These are phyloP conservation scores for Penicillium digitatum DNA, from an alignment of 2,329 filamentous ascomycete species.

Conservation along the genomic window DNA sequence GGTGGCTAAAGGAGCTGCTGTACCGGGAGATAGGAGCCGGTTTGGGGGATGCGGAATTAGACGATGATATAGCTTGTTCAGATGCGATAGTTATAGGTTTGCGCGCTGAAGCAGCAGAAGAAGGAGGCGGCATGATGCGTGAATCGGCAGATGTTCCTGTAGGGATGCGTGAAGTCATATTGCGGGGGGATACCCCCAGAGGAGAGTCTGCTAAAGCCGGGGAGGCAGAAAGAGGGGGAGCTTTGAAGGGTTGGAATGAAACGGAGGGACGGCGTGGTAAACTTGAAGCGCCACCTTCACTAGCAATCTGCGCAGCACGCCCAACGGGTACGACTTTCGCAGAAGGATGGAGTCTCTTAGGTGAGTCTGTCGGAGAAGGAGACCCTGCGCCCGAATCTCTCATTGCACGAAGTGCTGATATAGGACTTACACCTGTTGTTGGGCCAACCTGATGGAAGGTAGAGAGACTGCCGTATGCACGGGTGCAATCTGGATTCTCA, in stretches of 20 bases:
- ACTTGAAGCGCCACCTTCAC: constrained; percentile 47
- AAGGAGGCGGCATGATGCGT: constrained; percentile 37
- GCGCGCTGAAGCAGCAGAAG: constrained; percentile 38
- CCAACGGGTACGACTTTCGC: constrained; percentile 31
- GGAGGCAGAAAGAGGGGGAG: constrained; percentile 87
- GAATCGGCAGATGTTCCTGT: constrained; percentile 40
- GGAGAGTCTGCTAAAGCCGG: constrained; percentile 56
- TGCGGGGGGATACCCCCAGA: constrained; percentile 52
- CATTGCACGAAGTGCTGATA: constrained; percentile 73
- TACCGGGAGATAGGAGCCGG: constrained; percentile 76
- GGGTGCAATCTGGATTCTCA: constrained; percentile 59
- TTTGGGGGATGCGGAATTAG: constrained; percentile 71
- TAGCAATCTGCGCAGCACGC: constrained; percentile 36
- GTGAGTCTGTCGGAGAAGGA: constrained; percentile 49
- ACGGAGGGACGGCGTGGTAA: constrained; percentile 71
- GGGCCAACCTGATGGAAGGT: constrained; percentile 79
- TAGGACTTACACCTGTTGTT: constrained; percentile 74
- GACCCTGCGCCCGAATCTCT: constrained; percentile 51
- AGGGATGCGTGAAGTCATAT: constrained; percentile 42
- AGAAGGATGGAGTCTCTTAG: constrained; percentile 47
- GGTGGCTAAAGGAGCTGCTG: constrained; percentile 90
- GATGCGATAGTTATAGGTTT: constrained; percentile 52
- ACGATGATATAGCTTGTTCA: constrained; percentile 60
- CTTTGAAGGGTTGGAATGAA: constrained; percentile 94
- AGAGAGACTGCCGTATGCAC: constrained; percentile 83